These are phyloP conservation scores for Venturia aucupariae DNA, from an alignment of 2,329 filamentous ascomycete species.

Conservation along the genomic window DNA sequence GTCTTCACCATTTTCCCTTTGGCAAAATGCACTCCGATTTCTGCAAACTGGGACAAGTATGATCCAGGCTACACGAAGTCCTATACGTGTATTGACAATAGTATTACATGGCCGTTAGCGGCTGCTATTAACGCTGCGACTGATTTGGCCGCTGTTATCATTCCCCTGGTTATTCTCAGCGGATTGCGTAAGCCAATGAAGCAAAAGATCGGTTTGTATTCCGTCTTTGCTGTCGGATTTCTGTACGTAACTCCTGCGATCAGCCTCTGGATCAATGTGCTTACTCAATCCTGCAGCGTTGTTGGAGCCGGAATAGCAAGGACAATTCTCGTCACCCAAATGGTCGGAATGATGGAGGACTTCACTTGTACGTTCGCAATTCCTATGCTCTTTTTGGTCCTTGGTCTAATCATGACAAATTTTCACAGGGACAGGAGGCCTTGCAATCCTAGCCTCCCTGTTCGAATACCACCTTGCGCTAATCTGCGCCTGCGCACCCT, in stretches of 20 bases:
- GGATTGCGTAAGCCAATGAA: conserved; percentile 19
- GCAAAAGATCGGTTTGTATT: conserved; percentile 18
- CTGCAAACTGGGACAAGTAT: conserved; percentile 27
- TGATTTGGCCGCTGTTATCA: conserved; percentile 19
- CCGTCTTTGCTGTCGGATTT: conserved; percentile 15
- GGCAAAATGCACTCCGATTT: conserved; percentile 25
- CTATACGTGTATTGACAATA: conserved; percentile 19
- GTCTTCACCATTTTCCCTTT: conserved; percentile 16
- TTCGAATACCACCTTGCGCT: conserved; percentile 7
- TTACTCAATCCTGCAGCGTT: conserved; percentile 18
- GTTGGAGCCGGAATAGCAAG: conserved; percentile 24
- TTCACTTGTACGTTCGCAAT: neutral
- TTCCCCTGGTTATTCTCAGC: conserved; percentile 17
- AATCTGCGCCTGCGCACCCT: conserved; percentile 11
- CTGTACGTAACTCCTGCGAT: conserved; percentile 14
- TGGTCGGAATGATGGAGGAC: neutral
- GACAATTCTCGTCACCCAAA: conserved; percentile 21
- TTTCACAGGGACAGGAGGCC: neutral
- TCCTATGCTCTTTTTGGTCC: neutral
- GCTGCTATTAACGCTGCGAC: conserved; percentile 17
- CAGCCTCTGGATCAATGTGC: neutral
- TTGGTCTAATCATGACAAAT: neutral
- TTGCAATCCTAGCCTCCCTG: neutral
- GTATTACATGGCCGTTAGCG: conserved; percentile 7
- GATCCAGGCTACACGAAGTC: conserved; percentile 19